These are phyloP conservation scores for Pouteria glomerata DNA, from an alignment of 148 eudicot species.

Conservation along the genomic window DNA sequence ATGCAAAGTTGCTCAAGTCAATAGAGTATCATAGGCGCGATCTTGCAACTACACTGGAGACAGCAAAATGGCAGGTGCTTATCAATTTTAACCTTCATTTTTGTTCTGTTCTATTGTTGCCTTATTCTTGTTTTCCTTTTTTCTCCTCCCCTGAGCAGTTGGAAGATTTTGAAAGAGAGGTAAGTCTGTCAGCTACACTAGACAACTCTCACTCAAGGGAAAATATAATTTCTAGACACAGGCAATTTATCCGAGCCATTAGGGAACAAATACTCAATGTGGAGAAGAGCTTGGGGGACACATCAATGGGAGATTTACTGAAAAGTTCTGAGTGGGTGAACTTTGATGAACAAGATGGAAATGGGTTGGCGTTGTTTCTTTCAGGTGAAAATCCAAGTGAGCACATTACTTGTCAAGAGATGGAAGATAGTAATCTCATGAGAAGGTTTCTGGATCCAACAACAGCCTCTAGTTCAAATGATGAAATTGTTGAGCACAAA, in stretches of 20 bases:
- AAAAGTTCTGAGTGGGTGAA: slow-evolving; percentile 12
- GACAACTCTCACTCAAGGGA: slow-evolving; percentile 29
- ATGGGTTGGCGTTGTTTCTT: slow-evolving; percentile 32
- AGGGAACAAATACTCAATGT: slow-evolving; percentile 26
- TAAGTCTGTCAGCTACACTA: slow-evolving; percentile 18
- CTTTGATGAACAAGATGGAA: slow-evolving; percentile 29
- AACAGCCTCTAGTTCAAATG: slow-evolving; percentile 13
- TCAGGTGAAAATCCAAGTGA: slow-evolving; percentile 23
- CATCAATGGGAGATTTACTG: slow-evolving; percentile 12
- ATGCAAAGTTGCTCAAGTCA: slow-evolving; percentile 18
- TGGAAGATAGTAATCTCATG: slow-evolving; percentile 23
- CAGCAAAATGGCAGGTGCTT: slow-evolving; percentile 40
- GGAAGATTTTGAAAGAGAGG: slow-evolving; percentile 40
- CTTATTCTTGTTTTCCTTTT: slow-evolving; percentile 3
- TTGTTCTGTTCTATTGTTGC: not conserved
- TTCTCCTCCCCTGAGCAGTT: slow-evolving; percentile 10
- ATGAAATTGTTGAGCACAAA: slow-evolving; percentile 23
- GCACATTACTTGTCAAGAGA: not conserved
- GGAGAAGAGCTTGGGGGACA: slow-evolving; percentile 19
- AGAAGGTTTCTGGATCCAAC: slow-evolving; percentile 31
- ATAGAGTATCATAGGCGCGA: slow-evolving; percentile 27
- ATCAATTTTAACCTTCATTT: not conserved
- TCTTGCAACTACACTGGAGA: slow-evolving; percentile 35
- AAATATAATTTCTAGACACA: slow-evolving; percentile 26
- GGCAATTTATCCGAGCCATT: slow-evolving; percentile 31